Base-by-base conservation (phyloP, 768 basidiomycete genomes). In the Lentinula raphanica region DNA sequence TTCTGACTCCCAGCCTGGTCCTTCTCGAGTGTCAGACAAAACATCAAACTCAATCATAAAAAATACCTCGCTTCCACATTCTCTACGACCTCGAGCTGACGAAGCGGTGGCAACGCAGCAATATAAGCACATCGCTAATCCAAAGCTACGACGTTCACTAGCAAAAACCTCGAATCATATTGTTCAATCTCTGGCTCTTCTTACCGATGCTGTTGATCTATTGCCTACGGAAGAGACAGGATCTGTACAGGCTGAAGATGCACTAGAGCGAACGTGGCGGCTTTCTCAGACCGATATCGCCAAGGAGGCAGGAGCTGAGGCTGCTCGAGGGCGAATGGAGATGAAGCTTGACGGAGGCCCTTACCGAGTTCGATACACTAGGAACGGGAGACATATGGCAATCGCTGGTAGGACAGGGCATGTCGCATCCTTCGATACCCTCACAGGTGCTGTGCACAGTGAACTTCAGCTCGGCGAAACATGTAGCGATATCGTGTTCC, bases 401-500 rank as follows among this genome's bases (percentile, higher is more conserved):
- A 85, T 98, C 62, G 90, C 84, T 0, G 94, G 94, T 4, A 80
- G 78, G 12, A 79, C 76, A 32, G 95, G 97, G 0, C 94, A 97
- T 73, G 85, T 93, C 17, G 91, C 93, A 2, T 91, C 94, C 0
- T 95, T 98, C 64, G 94, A 98, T 69, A 94, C 92, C 92, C 86
- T 90, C 68, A 85, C 88, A 0, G 94, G 93, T 0, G 83, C 84
- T 31, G 72, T 97, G 27, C 90, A 94, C 66, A 79, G 90, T 5
- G 96, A 98, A 67, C 75, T 98, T 17, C 92, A 96, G 63, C 73
- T 98, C 7, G 84, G 84, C 60, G 96, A 98, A 73, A 92, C 90
- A 23, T 92, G 92, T 65, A 75, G 94, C 63, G 96, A 97, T 69
- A 89, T 99, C 70, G 92, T 91, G 88, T 92, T 70, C 58, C 73